Conservation (phyloP, 2,329 filamentous ascomycete species). For the Lasiodiplodia hormozganensis region DNA sequence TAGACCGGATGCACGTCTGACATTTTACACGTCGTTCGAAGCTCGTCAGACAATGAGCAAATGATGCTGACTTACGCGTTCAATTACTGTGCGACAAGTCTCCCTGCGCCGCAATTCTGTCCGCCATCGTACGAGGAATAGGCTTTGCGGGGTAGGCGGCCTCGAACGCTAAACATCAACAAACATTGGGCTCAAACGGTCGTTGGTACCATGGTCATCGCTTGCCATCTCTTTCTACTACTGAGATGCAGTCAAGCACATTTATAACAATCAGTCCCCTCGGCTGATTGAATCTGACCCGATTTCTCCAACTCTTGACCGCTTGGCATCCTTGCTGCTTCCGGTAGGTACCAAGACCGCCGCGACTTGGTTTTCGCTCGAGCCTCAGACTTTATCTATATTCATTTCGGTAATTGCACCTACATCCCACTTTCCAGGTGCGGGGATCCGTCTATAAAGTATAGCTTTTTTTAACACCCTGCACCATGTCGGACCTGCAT, state of each 20-base stretch:
- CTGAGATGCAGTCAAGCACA: neutral
- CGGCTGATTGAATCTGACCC: neutral
- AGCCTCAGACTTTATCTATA: slow-evolving; percentile 2
- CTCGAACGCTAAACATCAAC: neutral
- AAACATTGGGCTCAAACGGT: neutral
- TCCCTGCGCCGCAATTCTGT: neutral
- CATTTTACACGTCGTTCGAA: no score
- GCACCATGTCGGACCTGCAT: neutral
- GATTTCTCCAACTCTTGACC: slow-evolving; percentile 13
- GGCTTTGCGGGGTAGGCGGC: neutral
- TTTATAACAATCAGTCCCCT: neutral
- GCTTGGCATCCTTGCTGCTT: slow-evolving; percentile 14
- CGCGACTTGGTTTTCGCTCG: slow-evolving; percentile 3
- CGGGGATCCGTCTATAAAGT: neutral
- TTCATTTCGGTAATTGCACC: neutral
- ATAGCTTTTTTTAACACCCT: neutral
- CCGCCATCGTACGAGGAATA: neutral
- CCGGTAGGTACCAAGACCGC: slow-evolving; percentile 10
- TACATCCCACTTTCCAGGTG: neutral
- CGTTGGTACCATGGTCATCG: neutral
- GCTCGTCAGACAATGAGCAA: no score
- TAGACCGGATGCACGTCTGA: no score
- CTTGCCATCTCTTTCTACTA: neutral
- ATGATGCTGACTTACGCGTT: no score
- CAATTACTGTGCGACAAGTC: no score